Conservation (phyloP, 2,329 filamentous ascomycete genomes). For the Phoma herbarum region DNA sequence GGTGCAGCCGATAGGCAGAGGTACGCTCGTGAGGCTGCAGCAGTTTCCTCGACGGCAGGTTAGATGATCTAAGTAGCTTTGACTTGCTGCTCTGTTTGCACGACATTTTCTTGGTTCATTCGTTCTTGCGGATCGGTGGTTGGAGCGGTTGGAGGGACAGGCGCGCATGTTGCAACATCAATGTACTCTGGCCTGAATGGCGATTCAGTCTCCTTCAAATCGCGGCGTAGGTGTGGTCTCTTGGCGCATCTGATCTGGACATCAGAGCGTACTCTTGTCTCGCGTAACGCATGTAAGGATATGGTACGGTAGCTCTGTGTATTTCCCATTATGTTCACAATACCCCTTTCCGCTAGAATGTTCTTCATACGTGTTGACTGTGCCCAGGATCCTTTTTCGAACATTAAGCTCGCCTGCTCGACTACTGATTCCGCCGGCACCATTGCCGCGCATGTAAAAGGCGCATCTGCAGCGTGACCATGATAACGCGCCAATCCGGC, state of each 20-base stretch:
- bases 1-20: slow-evolving; percentile 38
- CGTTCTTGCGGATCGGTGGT: not conserved
- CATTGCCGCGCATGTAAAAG: not conserved
- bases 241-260: slow-evolving; percentile 28
- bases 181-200: slow-evolving; percentile 17
- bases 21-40: slow-evolving; percentile 25
- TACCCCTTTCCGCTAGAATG: not conserved
- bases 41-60: not conserved
- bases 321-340: slow-evolving; percentile 2
- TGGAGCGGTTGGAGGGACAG: not conserved
- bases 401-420: not conserved
- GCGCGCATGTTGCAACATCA: slow-evolving; percentile 12
- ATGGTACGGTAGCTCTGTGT: slow-evolving; percentile 13
- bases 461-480: not conserved
- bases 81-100: not conserved
- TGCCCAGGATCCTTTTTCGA: not conserved
- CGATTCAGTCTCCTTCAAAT: slow-evolving; percentile 6
- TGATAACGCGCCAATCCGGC: slow-evolving; percentile 16
- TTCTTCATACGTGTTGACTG: not conserved
- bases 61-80: not conserved
- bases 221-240: not conserved
- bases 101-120: slow-evolving; percentile 10
- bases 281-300: slow-evolving; percentile 13
- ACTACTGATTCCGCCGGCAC: not conserved
- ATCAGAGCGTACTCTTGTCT: slow-evolving; percentile 19